Percentiles rank a stretch among this genome's conserved stretches.
Conservation (phyloP, 2,329 filamentous ascomycete genomes). For the Monilinia laxa region DNA sequence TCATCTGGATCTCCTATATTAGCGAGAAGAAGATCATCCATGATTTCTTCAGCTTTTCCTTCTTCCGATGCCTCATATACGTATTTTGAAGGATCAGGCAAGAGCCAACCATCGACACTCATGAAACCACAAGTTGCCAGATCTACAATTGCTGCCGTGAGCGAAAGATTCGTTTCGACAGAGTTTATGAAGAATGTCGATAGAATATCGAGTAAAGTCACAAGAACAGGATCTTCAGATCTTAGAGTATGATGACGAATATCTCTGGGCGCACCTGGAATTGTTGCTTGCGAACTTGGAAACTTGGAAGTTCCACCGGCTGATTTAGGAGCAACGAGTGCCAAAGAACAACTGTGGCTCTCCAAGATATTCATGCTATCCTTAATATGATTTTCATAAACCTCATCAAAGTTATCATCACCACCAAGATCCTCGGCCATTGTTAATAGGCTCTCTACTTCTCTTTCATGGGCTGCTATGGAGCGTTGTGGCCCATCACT, state of each 20-base stretch:
- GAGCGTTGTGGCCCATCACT: slow-evolving; percentile 60
- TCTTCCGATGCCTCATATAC: slow-evolving; percentile 51
- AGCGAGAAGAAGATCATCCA: slow-evolving; percentile 35
- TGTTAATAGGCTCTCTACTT: slow-evolving; percentile 69
- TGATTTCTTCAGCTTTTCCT: slow-evolving; percentile 41
- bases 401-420: slow-evolving; percentile 67
- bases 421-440: slow-evolving; percentile 68
- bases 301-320: slow-evolving; percentile 57
- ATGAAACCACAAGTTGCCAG: slow-evolving; percentile 83
- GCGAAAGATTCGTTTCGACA: slow-evolving; percentile 83
- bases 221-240: slow-evolving; percentile 61
- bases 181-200: slow-evolving; percentile 85
- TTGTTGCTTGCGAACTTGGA: slow-evolving; percentile 54
- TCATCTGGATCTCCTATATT: slow-evolving; percentile 35
- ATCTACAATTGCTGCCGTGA: slow-evolving; percentile 81
- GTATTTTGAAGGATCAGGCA: slow-evolving; percentile 68
- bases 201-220: slow-evolving; percentile 68
- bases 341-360: slow-evolving; percentile 70
- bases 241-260: slow-evolving; percentile 61
- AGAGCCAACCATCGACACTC: slow-evolving; percentile 84
- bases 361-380: slow-evolving; percentile 70
- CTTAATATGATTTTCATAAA: slow-evolving; percentile 69
- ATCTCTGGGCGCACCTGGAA: slow-evolving; percentile 61
- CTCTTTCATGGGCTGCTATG: slow-evolving; percentile 70
- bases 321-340: slow-evolving; percentile 62